Evolutionary conservation across 108 stramenopile species (phyloP).

Genomic region (Skeletonema costatum): DNA sequence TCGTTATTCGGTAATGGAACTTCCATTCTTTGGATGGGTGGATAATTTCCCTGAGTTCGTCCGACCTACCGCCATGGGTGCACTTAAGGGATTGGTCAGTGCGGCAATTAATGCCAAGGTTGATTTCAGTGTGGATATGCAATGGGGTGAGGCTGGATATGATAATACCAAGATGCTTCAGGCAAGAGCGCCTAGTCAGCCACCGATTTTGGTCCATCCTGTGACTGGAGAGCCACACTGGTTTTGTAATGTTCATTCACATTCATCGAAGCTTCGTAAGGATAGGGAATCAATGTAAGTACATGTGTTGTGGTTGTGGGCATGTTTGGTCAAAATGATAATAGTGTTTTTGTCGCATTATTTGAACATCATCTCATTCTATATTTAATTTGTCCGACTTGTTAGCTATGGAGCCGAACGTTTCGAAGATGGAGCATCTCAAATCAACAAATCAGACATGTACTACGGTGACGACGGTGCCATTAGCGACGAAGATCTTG

Average conservation of each 20-base stretch:
- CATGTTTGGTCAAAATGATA: background rate
- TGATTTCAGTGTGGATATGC: conserved; percentile 84
- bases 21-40: conserved; percentile 90
- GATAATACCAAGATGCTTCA: conserved; percentile 87
- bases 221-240: conserved; percentile 87
- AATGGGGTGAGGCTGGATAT: conserved; percentile 85
- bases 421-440: conserved; percentile 90
- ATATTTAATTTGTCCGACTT: background rate
- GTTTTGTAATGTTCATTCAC: conserved; percentile 94
- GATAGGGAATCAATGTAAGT: conserved; percentile 83
- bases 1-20: conserved; percentile 89
- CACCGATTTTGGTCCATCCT: conserved; percentile 86
- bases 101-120: conserved; percentile 91
- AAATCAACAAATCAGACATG: conserved; percentile 94
- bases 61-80: conserved; percentile 67
- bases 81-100: conserved; percentile 62
- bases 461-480: conserved; percentile 88
- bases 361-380: background rate
- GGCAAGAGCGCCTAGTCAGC: conserved; percentile 84
- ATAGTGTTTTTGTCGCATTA: background rate
- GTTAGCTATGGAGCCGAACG: conserved; percentile 85
- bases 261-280: conserved; percentile 83
- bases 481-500: conserved; percentile 68
- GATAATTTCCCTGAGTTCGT: conserved; percentile 69
- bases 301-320: background rate